Evolutionary conservation across 805 yeast genomes (phyloP).

Genomic region (Wickerhamiella sergipiensis): DNA sequence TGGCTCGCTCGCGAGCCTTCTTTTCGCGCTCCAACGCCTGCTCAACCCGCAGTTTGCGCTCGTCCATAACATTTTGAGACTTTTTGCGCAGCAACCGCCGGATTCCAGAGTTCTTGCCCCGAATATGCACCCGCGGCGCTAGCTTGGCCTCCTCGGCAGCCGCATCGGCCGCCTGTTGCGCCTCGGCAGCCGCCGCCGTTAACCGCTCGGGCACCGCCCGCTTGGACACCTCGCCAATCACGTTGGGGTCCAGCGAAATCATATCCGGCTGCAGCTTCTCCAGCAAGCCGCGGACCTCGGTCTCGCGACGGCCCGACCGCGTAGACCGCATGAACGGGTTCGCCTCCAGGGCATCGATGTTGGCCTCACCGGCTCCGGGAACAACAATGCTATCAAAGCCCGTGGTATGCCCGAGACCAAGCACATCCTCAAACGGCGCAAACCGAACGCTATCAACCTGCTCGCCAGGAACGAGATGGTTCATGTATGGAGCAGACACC

Average conservation of each 20-base stretch:
- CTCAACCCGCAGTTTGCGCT: slow-evolving; percentile 67
- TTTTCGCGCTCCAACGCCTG: slow-evolving; percentile 63
- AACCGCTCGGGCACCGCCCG: slow-evolving; percentile 50
- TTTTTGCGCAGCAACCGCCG: slow-evolving; percentile 72
- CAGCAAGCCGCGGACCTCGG: slow-evolving; percentile 72
- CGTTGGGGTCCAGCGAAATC: slow-evolving; percentile 78
- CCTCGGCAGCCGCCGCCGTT: slow-evolving; percentile 36
- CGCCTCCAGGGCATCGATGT: slow-evolving; percentile 82
- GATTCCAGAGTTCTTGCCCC: slow-evolving; percentile 71
- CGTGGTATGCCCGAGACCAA: slow-evolving; percentile 70
- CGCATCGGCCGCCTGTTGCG: slow-evolving; percentile 26
- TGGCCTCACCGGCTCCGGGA: slow-evolving; percentile 98
- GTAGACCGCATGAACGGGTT: slow-evolving; percentile 92
- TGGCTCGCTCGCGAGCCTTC: slow-evolving; percentile 16
- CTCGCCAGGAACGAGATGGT: slow-evolving; percentile 69
- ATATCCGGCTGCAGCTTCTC: slow-evolving; percentile 88
- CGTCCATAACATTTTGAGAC: slow-evolving; percentile 72
- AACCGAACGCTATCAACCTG: slow-evolving; percentile 53
- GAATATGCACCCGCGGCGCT: slow-evolving; percentile 51
- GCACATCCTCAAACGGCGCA: slow-evolving; percentile 93
- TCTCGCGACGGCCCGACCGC: slow-evolving; percentile 82
- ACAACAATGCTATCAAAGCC: slow-evolving; percentile 78
- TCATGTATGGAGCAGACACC: slow-evolving; percentile 84
- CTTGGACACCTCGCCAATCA: slow-evolving; percentile 72
- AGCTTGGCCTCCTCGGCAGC: slow-evolving; percentile 40